These are phyloP conservation scores for Lipomyces japonicus DNA, from an alignment of 805 yeast species.

Conservation along the genomic window DNA sequence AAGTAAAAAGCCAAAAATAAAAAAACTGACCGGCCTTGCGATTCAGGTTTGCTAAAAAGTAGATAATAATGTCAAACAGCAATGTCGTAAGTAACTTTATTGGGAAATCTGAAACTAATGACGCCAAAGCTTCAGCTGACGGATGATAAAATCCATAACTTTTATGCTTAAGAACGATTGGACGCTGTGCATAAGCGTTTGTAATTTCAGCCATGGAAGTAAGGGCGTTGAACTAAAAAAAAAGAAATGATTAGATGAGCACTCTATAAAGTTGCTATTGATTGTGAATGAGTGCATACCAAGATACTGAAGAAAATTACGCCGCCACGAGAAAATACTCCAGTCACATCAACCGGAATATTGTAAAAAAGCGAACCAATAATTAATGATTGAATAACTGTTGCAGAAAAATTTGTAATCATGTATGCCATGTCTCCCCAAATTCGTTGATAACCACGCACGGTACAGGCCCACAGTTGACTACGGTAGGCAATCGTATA, in stretches of 20 bases:
- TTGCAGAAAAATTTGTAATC: constrained; percentile 45
- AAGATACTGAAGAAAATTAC: constrained; percentile 44
- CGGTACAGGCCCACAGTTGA: constrained; percentile 42
- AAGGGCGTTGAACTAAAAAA: constrained; percentile 42
- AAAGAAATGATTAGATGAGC: neutral
- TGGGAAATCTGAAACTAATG: constrained; percentile 57
- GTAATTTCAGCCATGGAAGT: constrained; percentile 46
- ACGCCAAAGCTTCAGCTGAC: constrained; percentile 61
- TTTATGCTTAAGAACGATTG: constrained; percentile 54
- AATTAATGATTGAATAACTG: constrained; percentile 53
- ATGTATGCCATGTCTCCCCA: constrained; percentile 55
- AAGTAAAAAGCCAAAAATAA: constrained; percentile 44
- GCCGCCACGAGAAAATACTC: constrained; percentile 64
- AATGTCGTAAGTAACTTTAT: constrained; percentile 45
- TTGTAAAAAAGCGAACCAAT: constrained; percentile 59
- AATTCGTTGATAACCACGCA: constrained; percentile 43
- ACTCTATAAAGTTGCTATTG: neutral
- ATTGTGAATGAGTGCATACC: neutral
- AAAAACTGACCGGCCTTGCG: constrained; percentile 53
- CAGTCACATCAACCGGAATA: constrained; percentile 47
- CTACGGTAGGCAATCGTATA: constrained; percentile 44
- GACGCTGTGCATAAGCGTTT: constrained; percentile 46
- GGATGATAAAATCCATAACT: constrained; percentile 52
- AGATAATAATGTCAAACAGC: constrained; percentile 47
- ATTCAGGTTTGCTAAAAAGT: constrained; percentile 54